phyloP scores from a whole-genome alignment of 768 basidiomycete genomes.

The Lactarius psammicola region DNA sequence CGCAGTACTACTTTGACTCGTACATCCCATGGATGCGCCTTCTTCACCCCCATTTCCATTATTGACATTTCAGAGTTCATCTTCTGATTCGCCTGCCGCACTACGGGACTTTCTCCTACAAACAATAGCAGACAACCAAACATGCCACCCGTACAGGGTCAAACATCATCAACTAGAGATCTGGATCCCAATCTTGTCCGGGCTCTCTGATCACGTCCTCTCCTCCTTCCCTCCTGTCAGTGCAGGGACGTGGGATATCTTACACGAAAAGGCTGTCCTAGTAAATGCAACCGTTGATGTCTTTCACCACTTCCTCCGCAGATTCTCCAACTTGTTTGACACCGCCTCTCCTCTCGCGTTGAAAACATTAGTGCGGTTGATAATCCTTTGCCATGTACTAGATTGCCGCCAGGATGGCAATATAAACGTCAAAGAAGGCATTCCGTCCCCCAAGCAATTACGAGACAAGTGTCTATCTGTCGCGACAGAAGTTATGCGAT shows the following conservation, averaged over 20 bases:
- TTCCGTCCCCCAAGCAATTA: conserved; percentile 48
- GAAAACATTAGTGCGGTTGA: conserved; percentile 49
- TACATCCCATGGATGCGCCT: conserved; percentile 20
- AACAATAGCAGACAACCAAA: conserved; percentile 26
- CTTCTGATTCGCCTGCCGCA: conserved; percentile 25
- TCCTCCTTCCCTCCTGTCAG: conserved; percentile 55
- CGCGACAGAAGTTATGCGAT: conserved; percentile 46
- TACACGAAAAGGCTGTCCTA: conserved; percentile 57
- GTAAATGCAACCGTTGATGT: conserved; percentile 55
- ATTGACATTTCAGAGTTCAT: conserved; percentile 25
- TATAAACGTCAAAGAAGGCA: conserved; percentile 39
- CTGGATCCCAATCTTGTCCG: conserved; percentile 53
- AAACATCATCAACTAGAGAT: conserved; percentile 37
- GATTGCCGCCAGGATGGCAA: conserved; percentile 59
- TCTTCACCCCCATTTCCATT: conserved; percentile 27
- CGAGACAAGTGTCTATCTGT: conserved; percentile 47
- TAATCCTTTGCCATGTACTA: conserved; percentile 54
- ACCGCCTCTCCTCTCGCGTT: conserved; percentile 46
- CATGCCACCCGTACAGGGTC: conserved; percentile 11
- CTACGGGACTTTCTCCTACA: conserved; percentile 26
- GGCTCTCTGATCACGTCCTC: conserved; percentile 48
- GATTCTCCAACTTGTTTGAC: conserved; percentile 51
- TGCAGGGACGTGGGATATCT: conserved; percentile 49
- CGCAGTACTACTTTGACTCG: conserved; percentile 11
- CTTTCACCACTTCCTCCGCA: conserved; percentile 47